Evolutionary conservation across 2,329 filamentous ascomycete genomes (phyloP), one percentile per base, ranked within the genome.

Genomic region (Aspergillus aculeatinus): DNA sequence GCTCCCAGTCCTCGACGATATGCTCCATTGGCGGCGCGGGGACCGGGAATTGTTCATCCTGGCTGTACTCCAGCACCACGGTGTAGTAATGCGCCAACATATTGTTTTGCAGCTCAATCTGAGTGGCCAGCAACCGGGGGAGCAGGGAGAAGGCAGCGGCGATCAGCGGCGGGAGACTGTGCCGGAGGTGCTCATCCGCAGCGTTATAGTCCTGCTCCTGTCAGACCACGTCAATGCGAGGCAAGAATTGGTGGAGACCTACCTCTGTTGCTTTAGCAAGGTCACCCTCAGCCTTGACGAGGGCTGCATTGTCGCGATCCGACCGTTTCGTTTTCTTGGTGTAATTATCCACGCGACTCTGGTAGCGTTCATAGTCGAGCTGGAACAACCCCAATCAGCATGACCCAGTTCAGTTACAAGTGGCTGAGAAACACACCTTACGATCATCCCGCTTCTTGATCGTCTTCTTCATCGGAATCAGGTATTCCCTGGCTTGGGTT

Each of bases 371-470:
- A 70, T 87, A 95, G 72, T 96, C 92, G 60, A 93, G 74, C 83
- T 87, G 31, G 29, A n/a, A 23, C 12, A 35, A 5, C 16, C 21
- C 35, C 35, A 29, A 33, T 44, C 48, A 23, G 52, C 29, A 35
- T 19, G 5, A n/a, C 25, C 5, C 12, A 23, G 25, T 14, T 21
- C 10, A 21, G 48, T 16, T 3, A 27, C 2, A 51, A 25, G 7
- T 29, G n/a, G 23, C n/a, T 21, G 14, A 23, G 29, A 16, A 23
- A 60, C 65, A 9, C 23, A 84, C 83, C 78, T 91, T 88, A 76
- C 87, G 90, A 68, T 93, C 90, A 71, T 95, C 90, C 51, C 92
- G 82, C 75, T 91, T 92, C 78, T 94, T 95, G 70, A 96, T 91
- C 1, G 87, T 88, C 77, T 92, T 95, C 70, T 89, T 88, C 72